Evolutionary conservation across 257 asterid species (phyloP), one percentile per base, ranked within the genome.

Genomic region (Solanum stenotomum): DNA sequence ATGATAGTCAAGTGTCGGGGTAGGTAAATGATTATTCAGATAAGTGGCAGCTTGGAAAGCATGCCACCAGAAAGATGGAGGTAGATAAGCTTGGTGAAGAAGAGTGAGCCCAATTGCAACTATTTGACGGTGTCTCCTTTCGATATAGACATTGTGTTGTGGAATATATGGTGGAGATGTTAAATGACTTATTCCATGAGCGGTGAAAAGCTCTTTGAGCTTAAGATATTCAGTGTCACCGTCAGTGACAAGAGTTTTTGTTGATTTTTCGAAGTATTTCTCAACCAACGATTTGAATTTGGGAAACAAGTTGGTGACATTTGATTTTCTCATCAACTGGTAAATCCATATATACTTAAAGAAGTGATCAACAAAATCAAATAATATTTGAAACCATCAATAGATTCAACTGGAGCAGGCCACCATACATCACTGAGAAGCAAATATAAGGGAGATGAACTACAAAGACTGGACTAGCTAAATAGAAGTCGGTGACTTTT

Each of bases 11-110:
- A 38, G 6, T 8, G 18, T 42, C 0, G 49, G 31, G n/a, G 56
- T 85, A 2, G 90, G 88, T 86, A 89, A 49, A 1, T 84, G 34
- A 34, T 87, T 87, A 2, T 79, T 89, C 4, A 89, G n/a, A 15
- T 85, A 77, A 1, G 61, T 67, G 6, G 37, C 65, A 12, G 23
- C 44, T 15, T 52, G 15, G 14, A 85, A 76, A 31, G 68, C 81
- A 20, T 23, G 83, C 3, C 16, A 8, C 89, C 86, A 87, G 15
- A 29, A 87, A 1, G 15, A 27, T 5, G 3, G 63, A 10, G 87
- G 83, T 2, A 72, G 7, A 9, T 42, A 76, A 20, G 77, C 89
- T 2, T 68, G 79, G 10, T 25, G 23, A 5, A 86, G 34, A 3
- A 90, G 18, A 10, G 87, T 14, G 0, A 90, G 35, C 13, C 86